Base-by-base conservation (phyloP, 345 rosid genomes). In the Syzygium jambos region DNA sequence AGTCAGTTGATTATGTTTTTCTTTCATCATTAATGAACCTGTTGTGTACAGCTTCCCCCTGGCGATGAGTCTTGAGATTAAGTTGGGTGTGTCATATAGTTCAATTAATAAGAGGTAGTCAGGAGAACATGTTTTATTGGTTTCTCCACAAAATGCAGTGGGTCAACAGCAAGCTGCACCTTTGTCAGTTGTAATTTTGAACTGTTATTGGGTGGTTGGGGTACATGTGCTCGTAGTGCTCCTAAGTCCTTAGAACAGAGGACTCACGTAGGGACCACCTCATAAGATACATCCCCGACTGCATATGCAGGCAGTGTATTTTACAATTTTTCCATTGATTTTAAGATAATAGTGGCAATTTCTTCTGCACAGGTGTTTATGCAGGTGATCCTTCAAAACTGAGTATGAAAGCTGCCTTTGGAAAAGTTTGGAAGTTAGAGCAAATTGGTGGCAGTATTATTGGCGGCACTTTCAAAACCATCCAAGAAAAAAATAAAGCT, bases 371-470 rank as follows among this genome's bases (percentile, higher is more conserved):
- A 97, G 99, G 99, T 68, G 98, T 97, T 89, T 96, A 96, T 94
- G 98, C 99, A 2, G 99, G 99, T 52, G 95, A 96, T 92, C 99
- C 99, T 89, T 93, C 99, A 83, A 95, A 94, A 84, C 86, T 96
- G 85, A 97, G 97, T 87, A 97, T 96, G 99, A 96, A 95, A 89
- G 99, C 99, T 59, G 99, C 99, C 9, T 96, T 96, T 93, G 99
- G 99, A 90, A 95, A 93, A 90, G 98, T 96, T 77, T 97, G 99
- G 99, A 97, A 93, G 88, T 93, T 97, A 85, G 99, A 96, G 93
- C 96, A 96, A 92, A 93, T 52, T 84, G 98, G 98, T 85, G 97
- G 98, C 52, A 95, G 97, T 86, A 95, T 96, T 88, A 93, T 95
- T 89, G 98, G 98, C 68, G 99, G 98, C 80, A 91, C 98, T 89